phyloP scores from a whole-genome alignment of 345 rosid genomes.

The Isatis tinctoria region DNA sequence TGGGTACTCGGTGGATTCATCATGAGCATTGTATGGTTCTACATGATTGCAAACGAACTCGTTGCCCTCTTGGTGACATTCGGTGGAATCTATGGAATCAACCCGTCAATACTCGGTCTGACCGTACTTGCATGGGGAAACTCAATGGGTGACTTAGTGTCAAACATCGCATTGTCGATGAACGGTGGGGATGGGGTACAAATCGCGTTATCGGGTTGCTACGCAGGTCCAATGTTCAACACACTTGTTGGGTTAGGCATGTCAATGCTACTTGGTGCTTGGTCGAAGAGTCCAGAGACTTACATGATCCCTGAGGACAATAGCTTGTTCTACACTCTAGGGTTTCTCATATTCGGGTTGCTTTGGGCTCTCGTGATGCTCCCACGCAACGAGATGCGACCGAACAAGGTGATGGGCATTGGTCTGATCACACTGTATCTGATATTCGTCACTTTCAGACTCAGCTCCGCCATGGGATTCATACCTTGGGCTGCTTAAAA shows the following conservation, averaged over 20 bases:
- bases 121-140: constrained; percentile 97
- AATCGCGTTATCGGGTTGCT: constrained; percentile 91
- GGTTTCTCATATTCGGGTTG: constrained; percentile 63
- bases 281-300: constrained; percentile 55
- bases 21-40: constrained; percentile 96
- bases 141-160: constrained; percentile 92
- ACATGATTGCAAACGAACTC: constrained; percentile 94
- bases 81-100: constrained; percentile 61
- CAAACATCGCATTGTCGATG: constrained; percentile 72
- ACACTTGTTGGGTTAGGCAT: constrained; percentile 83
- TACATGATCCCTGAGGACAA: constrained; percentile 55
- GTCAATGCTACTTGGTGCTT: constrained; percentile 76
- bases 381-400: constrained; percentile 75
- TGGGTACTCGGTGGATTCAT: constrained; percentile 92
- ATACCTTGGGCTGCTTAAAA: constrained; percentile 24
- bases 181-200: constrained; percentile 77
- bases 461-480: constrained; percentile 41
- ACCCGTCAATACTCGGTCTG: constrained; percentile 81
- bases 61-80: constrained; percentile 76
- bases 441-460: constrained; percentile 40
- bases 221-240: constrained; percentile 98
- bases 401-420: constrained; percentile 46
- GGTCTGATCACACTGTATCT: constrained; percentile 46
- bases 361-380: constrained; percentile 66
- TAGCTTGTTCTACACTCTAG: constrained; percentile 67